Percentiles rank a stretch among this genome's conserved stretches.
Conservation (phyloP, 1,284 basidiomycete genomes). For the Sporisorium reilianum region DNA sequence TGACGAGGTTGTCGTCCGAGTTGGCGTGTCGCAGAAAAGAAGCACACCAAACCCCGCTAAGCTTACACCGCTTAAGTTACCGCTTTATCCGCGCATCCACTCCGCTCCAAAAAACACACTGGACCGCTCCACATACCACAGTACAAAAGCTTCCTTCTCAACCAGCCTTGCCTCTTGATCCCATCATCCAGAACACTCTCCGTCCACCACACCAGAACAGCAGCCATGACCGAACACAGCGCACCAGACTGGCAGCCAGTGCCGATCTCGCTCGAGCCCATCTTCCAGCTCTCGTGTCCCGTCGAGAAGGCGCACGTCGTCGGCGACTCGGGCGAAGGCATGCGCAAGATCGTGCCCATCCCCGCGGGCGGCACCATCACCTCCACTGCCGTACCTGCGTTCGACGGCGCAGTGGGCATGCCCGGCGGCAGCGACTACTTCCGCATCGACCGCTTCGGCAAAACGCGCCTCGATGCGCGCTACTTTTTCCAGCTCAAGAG, state of each 20-base stretch:
- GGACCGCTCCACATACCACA: not conserved
- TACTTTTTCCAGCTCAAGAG: slow-evolving; percentile 36
- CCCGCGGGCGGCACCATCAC: slow-evolving; percentile 17
- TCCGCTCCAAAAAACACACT: not conserved
- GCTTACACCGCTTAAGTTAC: not conserved
- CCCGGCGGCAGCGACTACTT: slow-evolving; percentile 41
- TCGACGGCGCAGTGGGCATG: slow-evolving; percentile 27
- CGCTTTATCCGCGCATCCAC: slow-evolving; percentile 14
- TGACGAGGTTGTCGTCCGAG: not conserved
- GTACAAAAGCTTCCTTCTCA: not conserved
- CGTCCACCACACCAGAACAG: too few relatives aligned
- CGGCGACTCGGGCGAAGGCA: slow-evolving; percentile 34
- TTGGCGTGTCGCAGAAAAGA: not conserved
- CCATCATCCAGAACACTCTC: not conserved
- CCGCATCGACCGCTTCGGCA: slow-evolving; percentile 32
- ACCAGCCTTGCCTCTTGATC: too few relatives aligned
- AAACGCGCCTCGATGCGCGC: slow-evolving; percentile 38
- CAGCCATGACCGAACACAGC: too few relatives aligned
- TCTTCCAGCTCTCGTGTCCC: slow-evolving; percentile 26
- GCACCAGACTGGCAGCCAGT: slow-evolving; percentile 20
- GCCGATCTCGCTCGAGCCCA: slow-evolving; percentile 10
- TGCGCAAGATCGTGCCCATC: slow-evolving; percentile 45
- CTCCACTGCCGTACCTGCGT: slow-evolving; percentile 15
- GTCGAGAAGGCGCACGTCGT: slow-evolving; percentile 19
- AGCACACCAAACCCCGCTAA: too few relatives aligned